Evolutionary conservation across 257 asterid genomes (phyloP).

Genomic region (Capsicum baccatum): DNA sequence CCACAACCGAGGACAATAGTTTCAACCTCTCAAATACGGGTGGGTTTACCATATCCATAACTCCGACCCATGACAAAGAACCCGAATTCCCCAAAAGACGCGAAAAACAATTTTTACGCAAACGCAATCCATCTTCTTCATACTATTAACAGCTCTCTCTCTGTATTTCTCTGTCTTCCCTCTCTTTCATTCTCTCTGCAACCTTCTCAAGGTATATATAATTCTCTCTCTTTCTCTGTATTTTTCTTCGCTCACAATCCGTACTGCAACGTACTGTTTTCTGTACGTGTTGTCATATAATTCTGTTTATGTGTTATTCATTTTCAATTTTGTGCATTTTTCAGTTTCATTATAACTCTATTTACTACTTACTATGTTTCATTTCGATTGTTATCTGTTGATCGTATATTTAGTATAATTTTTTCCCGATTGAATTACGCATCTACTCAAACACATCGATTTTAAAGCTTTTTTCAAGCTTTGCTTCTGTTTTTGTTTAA

Average conservation of each 20-base stretch:
- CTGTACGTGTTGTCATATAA: neutral
- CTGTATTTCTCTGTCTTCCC: neutral
- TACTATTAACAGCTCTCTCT: neutral
- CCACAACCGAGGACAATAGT: neutral
- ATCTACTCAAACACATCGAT: constrained; percentile 16
- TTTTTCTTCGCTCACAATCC: neutral
- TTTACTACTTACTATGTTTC: neutral
- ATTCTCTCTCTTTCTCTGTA: neutral
- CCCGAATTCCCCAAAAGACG: neutral
- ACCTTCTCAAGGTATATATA: neutral
- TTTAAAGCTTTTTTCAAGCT: neutral
- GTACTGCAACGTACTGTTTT: too few relatives aligned
- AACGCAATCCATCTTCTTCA: constrained; percentile 27
- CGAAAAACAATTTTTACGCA: constrained; percentile 25
- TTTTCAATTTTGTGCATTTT: constrained; percentile 9
- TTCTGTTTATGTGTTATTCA: neutral
- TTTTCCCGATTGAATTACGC: neutral
- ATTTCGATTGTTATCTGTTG: neutral
- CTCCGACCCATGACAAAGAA: neutral
- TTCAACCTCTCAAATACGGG: neutral
- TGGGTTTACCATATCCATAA: neutral
- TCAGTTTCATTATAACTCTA: neutral
- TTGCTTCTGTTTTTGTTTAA: neutral
- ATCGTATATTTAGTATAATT: neutral
- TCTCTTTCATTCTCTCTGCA: neutral